phyloP scores from a whole-genome alignment of 306 rosid species.

The Castanea sativa region DNA sequence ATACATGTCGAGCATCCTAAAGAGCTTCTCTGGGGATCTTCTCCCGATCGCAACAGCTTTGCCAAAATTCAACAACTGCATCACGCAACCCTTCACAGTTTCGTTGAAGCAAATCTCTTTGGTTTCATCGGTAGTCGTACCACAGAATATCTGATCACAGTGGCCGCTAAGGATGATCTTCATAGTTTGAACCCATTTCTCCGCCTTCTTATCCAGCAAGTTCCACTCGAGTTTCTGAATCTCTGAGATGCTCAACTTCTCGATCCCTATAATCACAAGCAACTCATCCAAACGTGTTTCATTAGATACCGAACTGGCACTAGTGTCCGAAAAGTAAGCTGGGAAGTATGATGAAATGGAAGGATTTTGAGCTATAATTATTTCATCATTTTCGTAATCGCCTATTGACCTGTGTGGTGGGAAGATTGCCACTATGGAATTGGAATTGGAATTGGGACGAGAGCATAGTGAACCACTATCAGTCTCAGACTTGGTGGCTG shows the following conservation, averaged over 20 bases:
- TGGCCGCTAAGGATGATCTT: slow-evolving; percentile 67
- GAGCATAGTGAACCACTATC: too few species aligned
- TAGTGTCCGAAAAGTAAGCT: too few species aligned
- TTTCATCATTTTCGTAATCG: slow-evolving; percentile 12
- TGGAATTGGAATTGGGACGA: too few species aligned
- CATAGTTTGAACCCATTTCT: slow-evolving; percentile 87
- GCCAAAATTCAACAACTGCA: slow-evolving; percentile 85
- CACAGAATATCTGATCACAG: slow-evolving; percentile 65
- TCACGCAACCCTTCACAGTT: slow-evolving; percentile 74
- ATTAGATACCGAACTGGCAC: too few species aligned
- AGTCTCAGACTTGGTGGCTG: too few species aligned
- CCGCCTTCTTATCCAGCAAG: slow-evolving; percentile 78
- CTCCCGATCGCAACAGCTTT: slow-evolving; percentile 75
- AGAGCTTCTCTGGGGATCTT: slow-evolving; percentile 83
- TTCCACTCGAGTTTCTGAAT: slow-evolving; percentile 83
- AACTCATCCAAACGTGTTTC: slow-evolving; percentile 50
- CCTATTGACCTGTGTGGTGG: too few species aligned
- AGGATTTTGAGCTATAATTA: too few species aligned
- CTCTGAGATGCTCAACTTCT: slow-evolving; percentile 84
- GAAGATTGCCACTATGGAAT: too few species aligned
- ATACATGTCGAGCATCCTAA: slow-evolving; percentile 89
- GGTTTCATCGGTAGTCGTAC: slow-evolving; percentile 35
- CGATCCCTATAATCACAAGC: slow-evolving; percentile 67
- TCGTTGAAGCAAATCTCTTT: slow-evolving; percentile 73
- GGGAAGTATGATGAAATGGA: too few species aligned